Percentiles rank a stretch among this genome's conserved stretches.
phyloP scores from a whole-genome alignment of 495 filamentous ascomycete species.

The Podospora conica region DNA sequence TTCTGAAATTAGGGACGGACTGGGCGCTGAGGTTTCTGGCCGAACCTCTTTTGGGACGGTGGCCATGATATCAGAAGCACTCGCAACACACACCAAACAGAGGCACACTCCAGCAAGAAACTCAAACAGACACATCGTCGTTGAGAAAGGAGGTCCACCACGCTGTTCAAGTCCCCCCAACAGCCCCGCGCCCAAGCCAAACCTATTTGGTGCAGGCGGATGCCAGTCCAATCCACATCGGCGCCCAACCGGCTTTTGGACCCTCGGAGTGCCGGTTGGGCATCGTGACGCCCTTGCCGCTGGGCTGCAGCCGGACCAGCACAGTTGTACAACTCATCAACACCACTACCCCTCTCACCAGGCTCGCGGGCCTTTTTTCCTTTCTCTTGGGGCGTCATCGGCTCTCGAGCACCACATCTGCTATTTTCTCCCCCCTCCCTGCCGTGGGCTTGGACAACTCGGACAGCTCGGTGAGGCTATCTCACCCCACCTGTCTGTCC shows the following conservation, averaged over 20 bases:
- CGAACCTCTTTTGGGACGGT: background rate
- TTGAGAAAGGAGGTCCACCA: background rate
- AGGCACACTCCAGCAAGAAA: background rate
- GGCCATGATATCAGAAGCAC: background rate
- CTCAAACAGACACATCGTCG: background rate
- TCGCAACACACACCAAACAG: background rate
- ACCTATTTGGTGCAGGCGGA: constrained; percentile 10
- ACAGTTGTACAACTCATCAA: constrained; percentile 47
- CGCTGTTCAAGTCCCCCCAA: background rate
- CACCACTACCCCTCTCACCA: constrained; percentile 22
- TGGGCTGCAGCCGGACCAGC: constrained; percentile 35
- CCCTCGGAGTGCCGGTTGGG: constrained; percentile 36
- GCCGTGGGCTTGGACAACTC: constrained; percentile 1
- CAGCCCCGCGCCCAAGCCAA: constrained; percentile 6
- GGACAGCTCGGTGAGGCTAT: constrained; percentile 5
- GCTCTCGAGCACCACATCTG: constrained; percentile 1
- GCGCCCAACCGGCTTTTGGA: constrained; percentile 27
- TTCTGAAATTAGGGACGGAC: background rate
- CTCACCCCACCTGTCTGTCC: background rate
- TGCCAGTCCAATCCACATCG: constrained; percentile 33
- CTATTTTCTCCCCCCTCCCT: constrained; percentile 1
- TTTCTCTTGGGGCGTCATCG: background rate
- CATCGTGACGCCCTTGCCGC: constrained; percentile 42
- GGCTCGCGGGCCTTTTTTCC: background rate
- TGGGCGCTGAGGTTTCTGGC: background rate